Base-by-base conservation (phyloP, 306 rosid species). In the Gynostemma pentaphyllum region DNA sequence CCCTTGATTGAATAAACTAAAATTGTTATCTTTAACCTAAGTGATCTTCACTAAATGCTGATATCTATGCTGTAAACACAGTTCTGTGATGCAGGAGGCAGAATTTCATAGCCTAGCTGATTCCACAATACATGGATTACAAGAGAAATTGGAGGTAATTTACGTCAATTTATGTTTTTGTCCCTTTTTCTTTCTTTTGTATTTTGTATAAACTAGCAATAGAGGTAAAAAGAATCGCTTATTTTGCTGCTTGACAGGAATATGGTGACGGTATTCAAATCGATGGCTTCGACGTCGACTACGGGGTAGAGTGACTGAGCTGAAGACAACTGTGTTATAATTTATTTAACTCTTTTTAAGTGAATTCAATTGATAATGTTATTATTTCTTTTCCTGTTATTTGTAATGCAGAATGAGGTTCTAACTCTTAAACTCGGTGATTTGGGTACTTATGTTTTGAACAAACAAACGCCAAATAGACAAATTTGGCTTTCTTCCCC, bases 401-500 rank as follows among this genome's bases (percentile, higher is more conserved):
- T 42, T 32, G n/a, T 75, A 51, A 66, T 23, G 71, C 82, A 86
- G 96, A 86, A 86, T 74, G 96, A 86, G 68, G 96, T 89, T 52
- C 76, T 89, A 74, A 89, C 87, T 10, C 11, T 89, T 49, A 89
- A 82, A 76, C 84, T 89, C 14, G 97, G 95, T 21, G 79, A 84
- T 45, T 62, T 73, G 46, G 92, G 92, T 41, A 89, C 89, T 39
- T 86, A 82, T 50, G 97, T 89, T 14, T 72, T 86, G 87, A 84
- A 89, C 76, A 89, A 89, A 70, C 97, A 89, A 72, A 83, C 92
- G 23, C 97, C 95, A 54, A 89, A 89, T 53, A 82, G 95, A 66
- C 97, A 89, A 72, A 68, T 86, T 69, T 89, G 97, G 97, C 71
- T 89, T 55, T 89, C 95, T 54, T 89, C 97, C 44, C 95, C 95